Conservation (phyloP, 73 alveolate genomes). For the Effrenium voratum region DNA sequence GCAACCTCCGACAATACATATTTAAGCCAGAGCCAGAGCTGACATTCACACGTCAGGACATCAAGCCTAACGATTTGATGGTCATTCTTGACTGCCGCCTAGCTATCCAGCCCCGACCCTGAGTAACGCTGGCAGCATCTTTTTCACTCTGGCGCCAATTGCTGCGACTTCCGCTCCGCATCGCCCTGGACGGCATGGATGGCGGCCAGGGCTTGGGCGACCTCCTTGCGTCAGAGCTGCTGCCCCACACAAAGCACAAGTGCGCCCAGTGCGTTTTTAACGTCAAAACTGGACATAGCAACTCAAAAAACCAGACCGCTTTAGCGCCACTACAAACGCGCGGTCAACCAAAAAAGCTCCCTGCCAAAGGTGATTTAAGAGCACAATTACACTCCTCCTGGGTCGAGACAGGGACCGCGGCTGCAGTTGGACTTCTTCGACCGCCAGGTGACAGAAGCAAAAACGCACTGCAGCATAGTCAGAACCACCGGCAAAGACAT, state of each 20-base stretch:
- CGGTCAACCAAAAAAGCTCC: neutral
- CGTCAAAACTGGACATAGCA: no score
- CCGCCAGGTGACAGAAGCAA: neutral
- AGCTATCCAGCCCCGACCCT: no score
- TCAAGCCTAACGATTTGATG: no score
- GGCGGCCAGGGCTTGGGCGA: neutral
- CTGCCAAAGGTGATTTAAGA: no score
- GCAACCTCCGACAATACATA: no score
- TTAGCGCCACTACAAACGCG: neutral
- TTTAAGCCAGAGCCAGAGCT: no score
- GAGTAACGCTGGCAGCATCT: no score
- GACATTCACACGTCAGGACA: no score
- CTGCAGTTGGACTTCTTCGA: neutral
- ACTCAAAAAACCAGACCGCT: no score
- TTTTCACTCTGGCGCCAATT: no score
- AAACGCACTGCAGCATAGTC: neutral
- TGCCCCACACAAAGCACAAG: neutral
- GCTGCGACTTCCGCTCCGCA: neutral
- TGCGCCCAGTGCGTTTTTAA: neutral
- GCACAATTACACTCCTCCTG: neutral
- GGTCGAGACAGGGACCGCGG: slow-evolving; percentile 8
- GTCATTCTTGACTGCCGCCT: no score
- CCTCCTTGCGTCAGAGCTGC: neutral
- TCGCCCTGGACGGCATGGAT: neutral
- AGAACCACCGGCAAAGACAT: slow-evolving; percentile 12